Percentiles rank a stretch among this genome's conserved stretches.
phyloP scores from a whole-genome alignment of 805 yeast genomes.

The Jamesozyma spencerorum region DNA sequence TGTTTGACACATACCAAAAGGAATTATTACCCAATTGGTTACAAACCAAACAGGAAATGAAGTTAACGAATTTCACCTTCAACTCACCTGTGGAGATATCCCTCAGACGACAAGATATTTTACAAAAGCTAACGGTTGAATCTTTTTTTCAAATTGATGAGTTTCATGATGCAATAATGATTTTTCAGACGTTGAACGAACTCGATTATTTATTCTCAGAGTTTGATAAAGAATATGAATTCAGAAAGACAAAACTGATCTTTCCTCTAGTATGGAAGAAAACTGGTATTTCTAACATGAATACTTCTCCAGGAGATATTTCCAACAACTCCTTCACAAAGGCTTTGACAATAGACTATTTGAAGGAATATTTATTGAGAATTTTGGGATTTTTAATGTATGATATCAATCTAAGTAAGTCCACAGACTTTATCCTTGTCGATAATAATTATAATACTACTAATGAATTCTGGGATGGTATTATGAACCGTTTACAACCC shows the following conservation, averaged over 20 bases:
- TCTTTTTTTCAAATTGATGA: conserved; percentile 53
- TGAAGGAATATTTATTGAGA: conserved; percentile 49
- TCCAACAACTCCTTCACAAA: conserved; percentile 27
- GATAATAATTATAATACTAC: conserved; percentile 45
- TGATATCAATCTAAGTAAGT: conserved; percentile 58
- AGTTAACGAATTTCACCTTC: conserved; percentile 45
- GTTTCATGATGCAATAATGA: conserved; percentile 72
- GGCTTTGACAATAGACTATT: conserved; percentile 13
- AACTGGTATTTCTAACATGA: conserved; percentile 10
- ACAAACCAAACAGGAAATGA: conserved; percentile 47
- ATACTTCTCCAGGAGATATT: conserved; percentile 16
- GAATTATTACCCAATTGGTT: conserved; percentile 49
- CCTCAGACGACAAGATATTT: conserved; percentile 50
- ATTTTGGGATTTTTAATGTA: conserved; percentile 69
- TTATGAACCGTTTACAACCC: conserved; percentile 50
- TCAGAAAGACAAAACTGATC: conserved; percentile 60
- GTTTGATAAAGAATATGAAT: conserved; percentile 61
- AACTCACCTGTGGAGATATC: conserved; percentile 83
- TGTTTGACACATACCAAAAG: conserved; percentile 45
- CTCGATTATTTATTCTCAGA: conserved; percentile 50
- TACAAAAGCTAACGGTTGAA: conserved; percentile 28
- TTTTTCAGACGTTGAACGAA: conserved; percentile 66
- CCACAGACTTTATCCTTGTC: conserved; percentile 57
- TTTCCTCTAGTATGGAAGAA: conserved; percentile 50
- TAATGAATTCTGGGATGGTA: conserved; percentile 68